Percentiles rank a stretch among this genome's conserved stretches.
Conservation (phyloP, 1,139 yeast species). For the Taphrina communis region DNA sequence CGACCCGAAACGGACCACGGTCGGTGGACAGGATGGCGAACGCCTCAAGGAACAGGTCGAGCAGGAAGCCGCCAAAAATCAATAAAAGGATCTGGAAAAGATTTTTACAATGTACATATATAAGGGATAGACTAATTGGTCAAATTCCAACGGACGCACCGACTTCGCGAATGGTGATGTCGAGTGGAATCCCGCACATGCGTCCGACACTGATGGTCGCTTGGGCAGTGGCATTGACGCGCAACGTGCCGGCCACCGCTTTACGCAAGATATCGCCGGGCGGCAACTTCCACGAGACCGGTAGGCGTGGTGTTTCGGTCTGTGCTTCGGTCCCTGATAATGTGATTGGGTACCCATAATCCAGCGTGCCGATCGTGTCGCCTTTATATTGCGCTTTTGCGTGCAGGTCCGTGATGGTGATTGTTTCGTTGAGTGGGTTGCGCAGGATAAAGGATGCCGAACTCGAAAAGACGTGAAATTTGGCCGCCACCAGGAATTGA, state of each 20-base stretch:
- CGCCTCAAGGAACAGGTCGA: conserved; percentile 21
- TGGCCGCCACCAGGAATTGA: conserved; percentile 34
- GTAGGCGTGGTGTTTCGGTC: conserved; percentile 33
- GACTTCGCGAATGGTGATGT: conserved; percentile 17
- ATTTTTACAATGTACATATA: too few relatives aligned
- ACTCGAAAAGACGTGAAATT: conserved; percentile 30
- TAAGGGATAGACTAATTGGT: too few relatives aligned
- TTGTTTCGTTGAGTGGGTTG: conserved; percentile 29
- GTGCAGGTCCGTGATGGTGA: conserved; percentile 27
- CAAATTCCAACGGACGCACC: conserved; percentile 35
- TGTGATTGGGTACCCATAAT: conserved; percentile 34
- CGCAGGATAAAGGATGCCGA: conserved; percentile 36
- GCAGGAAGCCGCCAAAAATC: conserved; percentile 10
- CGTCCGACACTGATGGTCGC: conserved; percentile 23
- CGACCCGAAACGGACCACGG: conserved; percentile 20
- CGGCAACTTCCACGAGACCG: conserved; percentile 39
- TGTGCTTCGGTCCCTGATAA: conserved; percentile 13
- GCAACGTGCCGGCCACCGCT: conserved; percentile 31
- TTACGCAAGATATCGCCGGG: conserved; percentile 31
- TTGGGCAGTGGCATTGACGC: conserved; percentile 35
- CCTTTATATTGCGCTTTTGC: conserved; percentile 30
- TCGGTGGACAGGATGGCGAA: conserved; percentile 31
- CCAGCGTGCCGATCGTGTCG: conserved; percentile 27
- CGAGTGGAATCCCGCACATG: conserved; percentile 19
- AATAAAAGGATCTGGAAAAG: too few relatives aligned